Conservation (phyloP, 192 early-diverging fungal species). For the Coemansia sp. region DNA sequence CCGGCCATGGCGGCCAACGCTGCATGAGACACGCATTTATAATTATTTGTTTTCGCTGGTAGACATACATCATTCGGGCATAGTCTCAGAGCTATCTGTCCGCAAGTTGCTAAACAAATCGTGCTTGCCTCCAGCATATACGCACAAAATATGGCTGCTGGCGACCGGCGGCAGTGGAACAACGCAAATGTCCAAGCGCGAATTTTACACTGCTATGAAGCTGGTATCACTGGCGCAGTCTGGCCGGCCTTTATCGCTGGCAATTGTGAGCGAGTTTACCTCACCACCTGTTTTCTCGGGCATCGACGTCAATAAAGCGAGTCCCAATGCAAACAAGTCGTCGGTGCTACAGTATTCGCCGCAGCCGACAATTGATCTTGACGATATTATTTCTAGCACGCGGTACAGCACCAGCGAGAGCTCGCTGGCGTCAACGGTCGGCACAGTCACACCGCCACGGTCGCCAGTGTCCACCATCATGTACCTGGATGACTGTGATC, state of each 20-base stretch:
- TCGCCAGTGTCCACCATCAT: conserved; percentile 18
- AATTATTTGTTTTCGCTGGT: conserved; percentile 27
- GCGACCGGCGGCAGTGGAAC: conserved; percentile 7
- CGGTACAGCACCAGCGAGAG: neutral
- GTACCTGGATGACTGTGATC: conserved; percentile 4
- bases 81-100: conserved; percentile 2
- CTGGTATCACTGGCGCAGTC: conserved; percentile 35
- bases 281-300: conserved; percentile 25
- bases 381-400: conserved; percentile 16
- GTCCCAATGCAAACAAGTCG: conserved; percentile 9
- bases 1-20: conserved; percentile 39
- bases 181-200: conserved; percentile 14
- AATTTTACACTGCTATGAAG: conserved; percentile 36
- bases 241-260: conserved; percentile 14
- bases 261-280: conserved; percentile 10
- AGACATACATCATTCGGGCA: conserved; percentile 10
- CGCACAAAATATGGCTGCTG: conserved; percentile 13
- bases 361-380: conserved; percentile 27
- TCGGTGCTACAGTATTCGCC: conserved; percentile 26
- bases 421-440: conserved; percentile 2
- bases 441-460: conserved; percentile 12
- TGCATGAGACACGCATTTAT: conserved; percentile 30
- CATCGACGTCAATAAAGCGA: conserved; percentile 2
- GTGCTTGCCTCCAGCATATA: conserved; percentile 9
- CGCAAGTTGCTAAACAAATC: conserved; percentile 14